Evolutionary conservation across 192 early-diverging fungal species (phyloP).

Genomic region (Funneliformis mosseae): DNA sequence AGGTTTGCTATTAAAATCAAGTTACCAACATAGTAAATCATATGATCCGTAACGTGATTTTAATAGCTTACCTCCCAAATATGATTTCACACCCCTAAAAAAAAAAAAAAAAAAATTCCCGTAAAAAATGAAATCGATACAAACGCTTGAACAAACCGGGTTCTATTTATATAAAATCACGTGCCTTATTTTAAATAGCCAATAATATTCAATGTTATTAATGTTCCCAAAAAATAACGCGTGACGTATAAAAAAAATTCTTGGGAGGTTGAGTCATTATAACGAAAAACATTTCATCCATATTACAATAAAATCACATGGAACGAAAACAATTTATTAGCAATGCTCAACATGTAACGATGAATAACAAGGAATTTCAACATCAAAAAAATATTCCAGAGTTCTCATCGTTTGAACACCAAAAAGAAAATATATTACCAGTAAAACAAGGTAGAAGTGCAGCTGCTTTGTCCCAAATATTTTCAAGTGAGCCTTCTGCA

Average conservation of each 20-base stretch:
- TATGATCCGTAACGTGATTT: too few species aligned
- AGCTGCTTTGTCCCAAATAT: constrained; percentile 38
- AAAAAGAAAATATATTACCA: constrained; percentile 82
- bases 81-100: too few species aligned
- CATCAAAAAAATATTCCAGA: not conserved
- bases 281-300: not conserved
- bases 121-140: too few species aligned
- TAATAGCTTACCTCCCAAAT: too few species aligned
- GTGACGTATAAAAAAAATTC: not conserved
- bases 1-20: too few species aligned
- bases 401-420: constrained; percentile 58
- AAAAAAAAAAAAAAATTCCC: too few species aligned
- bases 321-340: not conserved
- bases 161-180: too few species aligned
- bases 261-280: not conserved
- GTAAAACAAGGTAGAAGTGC: constrained; percentile 66
- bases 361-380: not conserved
- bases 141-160: too few species aligned
- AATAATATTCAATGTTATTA: too few species aligned
- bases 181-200: too few species aligned
- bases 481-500: constrained; percentile 34
- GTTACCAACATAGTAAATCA: too few species aligned
- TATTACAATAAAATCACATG: not conserved
- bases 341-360: not conserved
- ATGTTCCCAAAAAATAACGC: not conserved